phyloP scores from a whole-genome alignment of 768 basidiomycete species.

The Tephrocybe rancida region DNA sequence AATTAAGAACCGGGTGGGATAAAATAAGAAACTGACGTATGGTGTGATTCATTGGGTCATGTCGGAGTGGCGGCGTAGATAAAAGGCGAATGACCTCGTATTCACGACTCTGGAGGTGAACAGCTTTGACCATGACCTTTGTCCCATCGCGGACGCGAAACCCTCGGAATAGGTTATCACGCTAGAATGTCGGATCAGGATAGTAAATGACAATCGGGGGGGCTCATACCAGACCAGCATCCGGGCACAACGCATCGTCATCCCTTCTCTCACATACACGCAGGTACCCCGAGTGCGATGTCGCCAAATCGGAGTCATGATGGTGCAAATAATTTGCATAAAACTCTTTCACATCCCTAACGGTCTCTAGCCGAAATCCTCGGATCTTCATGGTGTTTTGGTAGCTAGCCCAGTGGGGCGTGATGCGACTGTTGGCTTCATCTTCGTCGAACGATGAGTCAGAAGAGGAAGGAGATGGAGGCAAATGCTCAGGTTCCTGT shows the following conservation, averaged over 20 bases:
- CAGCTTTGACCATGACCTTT: constrained; percentile 69
- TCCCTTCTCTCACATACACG: constrained; percentile 35
- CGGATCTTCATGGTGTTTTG: constrained; percentile 43
- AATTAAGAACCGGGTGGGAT: constrained; percentile 12
- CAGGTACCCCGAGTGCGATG: constrained; percentile 31
- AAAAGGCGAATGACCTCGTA: constrained; percentile 58
- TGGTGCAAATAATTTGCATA: constrained; percentile 37
- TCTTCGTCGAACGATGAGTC: constrained; percentile 59
- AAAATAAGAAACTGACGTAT: constrained; percentile 58
- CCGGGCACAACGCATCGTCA: constrained; percentile 68
- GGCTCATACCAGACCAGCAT: constrained; percentile 65
- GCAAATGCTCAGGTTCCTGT: constrained; percentile 24
- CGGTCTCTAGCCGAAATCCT: constrained; percentile 71
- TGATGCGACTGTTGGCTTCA: constrained; percentile 58
- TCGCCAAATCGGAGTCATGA: constrained; percentile 3
- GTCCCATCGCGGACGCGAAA: constrained; percentile 49
- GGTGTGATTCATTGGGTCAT: constrained; percentile 72
- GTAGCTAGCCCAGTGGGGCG: constrained; percentile 66
- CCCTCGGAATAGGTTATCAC: constrained; percentile 74
- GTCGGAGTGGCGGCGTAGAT: constrained; percentile 50
- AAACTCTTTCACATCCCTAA: constrained; percentile 62
- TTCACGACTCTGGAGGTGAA: constrained; percentile 64
- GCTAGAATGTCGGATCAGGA: constrained; percentile 40
- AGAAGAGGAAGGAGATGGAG: constrained; percentile 47
- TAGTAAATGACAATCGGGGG: background rate